phyloP scores from a whole-genome alignment of 1,284 basidiomycete species.

The Rhodotorula sp. region DNA sequence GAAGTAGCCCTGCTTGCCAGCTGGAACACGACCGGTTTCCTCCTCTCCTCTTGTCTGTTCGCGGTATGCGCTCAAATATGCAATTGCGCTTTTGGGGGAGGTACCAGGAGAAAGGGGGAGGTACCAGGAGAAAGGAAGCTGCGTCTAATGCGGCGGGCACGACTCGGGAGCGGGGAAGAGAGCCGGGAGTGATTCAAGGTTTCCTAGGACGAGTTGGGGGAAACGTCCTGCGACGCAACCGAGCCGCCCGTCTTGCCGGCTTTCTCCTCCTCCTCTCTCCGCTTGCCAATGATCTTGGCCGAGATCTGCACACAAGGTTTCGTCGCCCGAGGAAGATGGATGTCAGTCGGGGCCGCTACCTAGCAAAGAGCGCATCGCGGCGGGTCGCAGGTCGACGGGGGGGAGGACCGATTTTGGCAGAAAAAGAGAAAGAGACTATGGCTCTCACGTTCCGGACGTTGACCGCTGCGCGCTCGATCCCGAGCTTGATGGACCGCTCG shows the following conservation, averaged over 20 bases:
- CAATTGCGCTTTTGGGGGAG: neutral
- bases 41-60: neutral
- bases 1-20: neutral
- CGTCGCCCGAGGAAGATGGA: no score
- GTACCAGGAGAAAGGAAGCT: neutral
- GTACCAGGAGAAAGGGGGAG: neutral
- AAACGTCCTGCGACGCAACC: conserved; percentile 5
- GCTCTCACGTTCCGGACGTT: conserved; percentile 36
- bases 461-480: conserved; percentile 30
- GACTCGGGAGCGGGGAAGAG: neutral
- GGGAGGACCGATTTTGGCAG: no score
- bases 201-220: neutral
- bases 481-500: conserved; percentile 30
- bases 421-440: neutral
- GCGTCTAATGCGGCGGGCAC: neutral
- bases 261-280: conserved; percentile 30
- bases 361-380: no score
- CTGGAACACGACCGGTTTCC: no score
- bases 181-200: neutral
- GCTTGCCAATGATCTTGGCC: conserved; percentile 35
- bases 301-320: conserved; percentile 19
- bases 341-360: neutral
- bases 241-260: conserved; percentile 1
- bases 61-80: neutral
- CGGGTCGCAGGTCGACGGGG: no score